Conservation (phyloP, 139 green algal genomes). For the Coccomyxa sp. region DNA sequence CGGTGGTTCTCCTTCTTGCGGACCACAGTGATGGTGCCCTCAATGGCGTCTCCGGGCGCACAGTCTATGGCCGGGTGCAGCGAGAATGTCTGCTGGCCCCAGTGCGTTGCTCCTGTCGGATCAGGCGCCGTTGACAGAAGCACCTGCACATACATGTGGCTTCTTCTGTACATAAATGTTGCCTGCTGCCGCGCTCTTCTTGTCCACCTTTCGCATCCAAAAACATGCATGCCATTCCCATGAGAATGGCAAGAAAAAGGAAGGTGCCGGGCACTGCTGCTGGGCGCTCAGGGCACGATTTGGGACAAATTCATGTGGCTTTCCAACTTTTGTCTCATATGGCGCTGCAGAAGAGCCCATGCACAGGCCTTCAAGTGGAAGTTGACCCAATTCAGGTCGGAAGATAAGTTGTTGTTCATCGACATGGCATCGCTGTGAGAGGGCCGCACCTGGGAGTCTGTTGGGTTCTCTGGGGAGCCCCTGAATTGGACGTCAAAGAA, state of each 20-base stretch:
- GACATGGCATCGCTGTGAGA: no score
- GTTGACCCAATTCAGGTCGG: no score
- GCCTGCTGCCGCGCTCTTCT: neutral
- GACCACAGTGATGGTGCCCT: constrained; percentile 49
- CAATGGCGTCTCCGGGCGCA: constrained; percentile 47
- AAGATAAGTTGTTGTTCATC: no score
- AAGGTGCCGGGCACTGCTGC: neutral
- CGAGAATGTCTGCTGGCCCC: constrained; percentile 89
- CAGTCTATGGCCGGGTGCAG: constrained; percentile 73
- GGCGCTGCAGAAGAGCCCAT: no score
- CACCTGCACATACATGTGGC: constrained; percentile 26
- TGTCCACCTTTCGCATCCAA: neutral
- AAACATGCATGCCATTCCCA: neutral
- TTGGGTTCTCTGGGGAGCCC: constrained; percentile 60
- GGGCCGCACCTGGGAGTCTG: constrained; percentile 30
- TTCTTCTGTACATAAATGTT: neutral
- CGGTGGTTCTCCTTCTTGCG: constrained; percentile 79
- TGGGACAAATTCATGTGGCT: no score
- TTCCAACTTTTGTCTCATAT: no score
- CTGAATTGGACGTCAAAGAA: constrained; percentile 88
- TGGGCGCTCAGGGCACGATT: neutral
- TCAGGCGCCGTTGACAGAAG: constrained; percentile 83
- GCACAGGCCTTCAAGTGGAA: no score
- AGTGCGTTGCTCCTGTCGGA: constrained; percentile 84
- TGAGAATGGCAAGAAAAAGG: no score